Conservation (phyloP, 1,284 basidiomycete genomes). For the Coniophora puteana region DNA sequence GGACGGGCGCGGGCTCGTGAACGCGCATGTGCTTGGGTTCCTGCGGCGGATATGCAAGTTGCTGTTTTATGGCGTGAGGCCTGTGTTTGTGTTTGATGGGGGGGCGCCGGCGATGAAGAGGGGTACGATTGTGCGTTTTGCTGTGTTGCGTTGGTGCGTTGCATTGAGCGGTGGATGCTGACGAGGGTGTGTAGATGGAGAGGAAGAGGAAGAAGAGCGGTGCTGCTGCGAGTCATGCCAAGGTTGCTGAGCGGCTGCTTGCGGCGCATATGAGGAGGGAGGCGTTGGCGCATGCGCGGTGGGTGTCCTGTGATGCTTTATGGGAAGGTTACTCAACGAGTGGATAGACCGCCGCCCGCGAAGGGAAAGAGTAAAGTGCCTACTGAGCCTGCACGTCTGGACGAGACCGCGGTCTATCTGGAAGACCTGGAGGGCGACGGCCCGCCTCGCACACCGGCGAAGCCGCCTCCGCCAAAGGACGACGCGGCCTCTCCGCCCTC, state of each 20-base stretch:
- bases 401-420: constrained; percentile 77
- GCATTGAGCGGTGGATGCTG: constrained; percentile 1
- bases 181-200: constrained; percentile 53
- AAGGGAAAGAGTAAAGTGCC: constrained; percentile 44
- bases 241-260: constrained; percentile 87
- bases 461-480: constrained; percentile 28
- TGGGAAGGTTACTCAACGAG: too few relatives aligned
- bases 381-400: constrained; percentile 41
- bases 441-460: constrained; percentile 45
- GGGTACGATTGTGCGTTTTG: constrained; percentile 78
- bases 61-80: constrained; percentile 94
- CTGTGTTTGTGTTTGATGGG: constrained; percentile 97
- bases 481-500: constrained; percentile 40
- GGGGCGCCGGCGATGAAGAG: constrained; percentile 88
- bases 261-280: constrained; percentile 92
- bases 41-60: constrained; percentile 91
- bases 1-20: constrained; percentile 86
- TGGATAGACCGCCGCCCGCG: constrained; percentile 20
- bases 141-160: not conserved
- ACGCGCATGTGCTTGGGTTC: constrained; percentile 96
- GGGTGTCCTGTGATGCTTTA: constrained; percentile 13
- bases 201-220: constrained; percentile 86
- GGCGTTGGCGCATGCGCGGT: constrained; percentile 74
- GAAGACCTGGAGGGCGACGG: constrained; percentile 76
- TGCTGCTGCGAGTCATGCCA: constrained; percentile 78